A percentile compares a stretch with the other conserved stretches of the same genome.
Conservation (phyloP, 768 basidiomycete genomes). For the Pleurotus cornucopiae region DNA sequence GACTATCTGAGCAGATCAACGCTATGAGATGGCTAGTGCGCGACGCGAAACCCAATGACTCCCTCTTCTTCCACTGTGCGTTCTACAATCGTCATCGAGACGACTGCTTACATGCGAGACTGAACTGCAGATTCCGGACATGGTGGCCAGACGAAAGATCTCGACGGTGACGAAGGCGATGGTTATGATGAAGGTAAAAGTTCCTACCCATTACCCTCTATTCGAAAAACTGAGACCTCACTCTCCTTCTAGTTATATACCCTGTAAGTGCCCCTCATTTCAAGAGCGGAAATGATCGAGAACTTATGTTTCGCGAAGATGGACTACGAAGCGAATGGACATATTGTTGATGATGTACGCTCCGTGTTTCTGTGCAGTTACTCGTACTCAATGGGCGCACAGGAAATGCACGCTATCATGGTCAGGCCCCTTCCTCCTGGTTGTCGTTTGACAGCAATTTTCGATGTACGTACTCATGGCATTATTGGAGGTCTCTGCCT, state of each 20-base stretch:
- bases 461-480: slow-evolving; percentile 52
- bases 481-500: not conserved
- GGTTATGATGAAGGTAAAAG: slow-evolving; percentile 73
- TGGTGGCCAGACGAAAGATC: slow-evolving; percentile 85
- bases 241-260: slow-evolving; percentile 63
- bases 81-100: not conserved
- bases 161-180: slow-evolving; percentile 80
- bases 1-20: slow-evolving; percentile 36
- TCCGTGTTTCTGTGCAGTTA: slow-evolving; percentile 4
- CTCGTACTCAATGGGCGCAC: slow-evolving; percentile 29
- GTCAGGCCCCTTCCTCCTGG: slow-evolving; percentile 14
- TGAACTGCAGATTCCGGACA: slow-evolving; percentile 76
- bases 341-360: slow-evolving; percentile 88
- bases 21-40: slow-evolving; percentile 93
- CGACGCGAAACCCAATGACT: slow-evolving; percentile 76
- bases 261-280: slow-evolving; percentile 54
- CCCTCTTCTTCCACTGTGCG: slow-evolving; percentile 88
- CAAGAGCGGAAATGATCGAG: too few species aligned
- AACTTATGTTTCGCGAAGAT: slow-evolving; percentile 20
- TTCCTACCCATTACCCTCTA: not conserved
- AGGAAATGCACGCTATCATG: slow-evolving; percentile 68
- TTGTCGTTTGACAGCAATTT: slow-evolving; percentile 79
- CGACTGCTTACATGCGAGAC: not conserved
- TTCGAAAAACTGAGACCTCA: not conserved
- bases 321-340: slow-evolving; percentile 53